Base-by-base conservation (phyloP, 2,329 filamentous ascomycete genomes). In the Pseudogymnoascus sp. region DNA sequence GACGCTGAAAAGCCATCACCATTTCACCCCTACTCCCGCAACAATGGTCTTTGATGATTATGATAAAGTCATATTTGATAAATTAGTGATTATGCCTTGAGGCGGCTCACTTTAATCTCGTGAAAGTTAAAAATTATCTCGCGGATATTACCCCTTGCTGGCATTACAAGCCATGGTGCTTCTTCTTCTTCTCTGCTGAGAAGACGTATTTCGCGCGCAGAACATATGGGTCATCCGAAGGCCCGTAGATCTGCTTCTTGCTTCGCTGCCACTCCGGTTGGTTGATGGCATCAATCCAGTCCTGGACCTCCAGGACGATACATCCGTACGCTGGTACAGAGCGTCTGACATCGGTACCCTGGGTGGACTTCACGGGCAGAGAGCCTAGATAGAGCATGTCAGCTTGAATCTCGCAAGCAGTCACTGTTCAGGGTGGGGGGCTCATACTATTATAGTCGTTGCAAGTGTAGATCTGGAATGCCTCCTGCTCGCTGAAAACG, bases 261-360 rank as follows among this genome's bases (percentile, higher is more conserved):
- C 80, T 76, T 63, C 93, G 84, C 64, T 86, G 86, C 93, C 93
- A 97, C 75, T 91, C 84, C 0, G 93, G 93, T 70, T 96, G 84
- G 77, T 96, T 97, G 77, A 97, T 95, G 26, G 82, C 92, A 73
- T 96, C 93, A 72, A 97, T 96, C 84, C 86, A 97, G 74, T 95
- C 92, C 80, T 97, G 85, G 11, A 95, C 90, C 78, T 97, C 93
- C 75, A 97, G 83, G 59, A 96, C 93, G 26, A 96, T 72, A 75
- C 93, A 97, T 33, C 91, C 92, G 72, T 92, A 91, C 78, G 93
- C 74, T 63, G 84, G 81, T 26, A 91, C 87, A 6, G 82, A 83
- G 38, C 86, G 80, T 3, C 85, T 82, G 69, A 86, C 83, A 33
- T 77, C 75, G 1, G 76, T 66, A 14, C 89, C 89, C 74, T 92